Evolutionary conservation across 2,329 filamentous ascomycete species (phyloP), one percentile per base, ranked within the genome.

Genomic region (Metarhizium brunneum): DNA sequence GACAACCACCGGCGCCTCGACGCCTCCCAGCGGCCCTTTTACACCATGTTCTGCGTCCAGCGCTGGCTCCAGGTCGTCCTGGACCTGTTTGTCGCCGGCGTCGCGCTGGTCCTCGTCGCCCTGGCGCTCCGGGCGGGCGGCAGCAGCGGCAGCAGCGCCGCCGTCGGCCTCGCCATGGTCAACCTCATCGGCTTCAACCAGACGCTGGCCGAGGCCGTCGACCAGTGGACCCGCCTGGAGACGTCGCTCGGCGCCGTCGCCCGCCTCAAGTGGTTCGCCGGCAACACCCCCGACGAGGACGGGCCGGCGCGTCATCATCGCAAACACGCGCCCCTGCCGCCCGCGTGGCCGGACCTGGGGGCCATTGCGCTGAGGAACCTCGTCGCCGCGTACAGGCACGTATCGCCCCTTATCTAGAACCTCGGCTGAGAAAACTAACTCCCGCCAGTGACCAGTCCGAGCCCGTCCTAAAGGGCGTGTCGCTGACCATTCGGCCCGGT

Each of bases 61-160:
- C 66, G 75, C 43, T 80, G 76, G 76, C 66, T 80, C 1, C 71
- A 69, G 0, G 59, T 80, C 1, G 75, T 76, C 0, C 60, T 80
- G 1, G 76, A 80, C 56, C 62, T 80, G 14, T 66, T 79, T 2
- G 73, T 79, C 0, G 71, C 76, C 0, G 73, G 63, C 0, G 69
- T 81, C 50, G 76, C 77, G 0, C 67, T 76, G 0, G 57, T 78
- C 0, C 60, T 81, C 1, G 73, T 81, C 4, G 65, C 32, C 62
- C 73, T 80, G 2, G 71, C 75, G 1, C 71, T 78, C 1, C 25
- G 25, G 25, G 20, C 20, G 20, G 20, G 20, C 20, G 20, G 20
- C 3, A 1, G 20, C 20, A 25, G 20, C 20, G 3, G 20, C 20
- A 64, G 59, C 11, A 58, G 62, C 16, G 69, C 69, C 1, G 65